These are phyloP conservation scores for Lactifluus volemus DNA, from an alignment of 768 basidiomycete genomes.

Conservation along the genomic window DNA sequence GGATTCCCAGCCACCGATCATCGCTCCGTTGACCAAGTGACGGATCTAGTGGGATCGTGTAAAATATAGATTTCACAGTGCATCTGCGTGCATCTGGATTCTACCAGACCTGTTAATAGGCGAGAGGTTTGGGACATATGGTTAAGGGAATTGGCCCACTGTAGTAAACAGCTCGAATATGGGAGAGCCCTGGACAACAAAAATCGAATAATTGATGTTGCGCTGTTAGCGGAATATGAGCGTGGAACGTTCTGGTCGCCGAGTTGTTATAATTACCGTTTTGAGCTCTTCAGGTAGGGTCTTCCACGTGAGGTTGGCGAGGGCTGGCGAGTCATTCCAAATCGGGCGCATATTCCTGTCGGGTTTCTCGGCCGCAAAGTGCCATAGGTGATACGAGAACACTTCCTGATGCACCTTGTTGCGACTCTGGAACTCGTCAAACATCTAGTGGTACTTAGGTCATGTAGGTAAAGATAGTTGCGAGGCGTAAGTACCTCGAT, in stretches of 20 bases:
- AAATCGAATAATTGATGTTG: background rate
- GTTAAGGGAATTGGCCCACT: background rate
- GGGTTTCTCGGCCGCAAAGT: background rate
- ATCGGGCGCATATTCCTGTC: background rate
- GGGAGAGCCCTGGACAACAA: background rate
- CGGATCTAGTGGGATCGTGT: background rate
- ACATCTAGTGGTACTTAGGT: background rate
- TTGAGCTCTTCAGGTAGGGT: background rate
- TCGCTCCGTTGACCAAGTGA: background rate
- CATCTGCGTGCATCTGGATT: background rate
- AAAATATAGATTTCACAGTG: background rate
- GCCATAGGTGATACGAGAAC: background rate
- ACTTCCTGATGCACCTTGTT: background rate
- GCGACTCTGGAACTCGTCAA: background rate
- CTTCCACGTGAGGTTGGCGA: background rate
- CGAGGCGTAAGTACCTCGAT: background rate
- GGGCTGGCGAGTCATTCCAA: background rate
- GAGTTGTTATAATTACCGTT: background rate
- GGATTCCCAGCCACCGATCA: background rate
- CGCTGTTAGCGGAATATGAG: background rate
- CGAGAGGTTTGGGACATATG: no score
- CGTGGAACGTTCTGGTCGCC: no score
- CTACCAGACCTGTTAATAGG: background rate
- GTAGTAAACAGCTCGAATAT: background rate
- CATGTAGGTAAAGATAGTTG: background rate